Evolutionary conservation across 75 land plant genomes (phyloP), one percentile per base, ranked within the genome.

Genomic region (Cupressus sempervirens): DNA sequence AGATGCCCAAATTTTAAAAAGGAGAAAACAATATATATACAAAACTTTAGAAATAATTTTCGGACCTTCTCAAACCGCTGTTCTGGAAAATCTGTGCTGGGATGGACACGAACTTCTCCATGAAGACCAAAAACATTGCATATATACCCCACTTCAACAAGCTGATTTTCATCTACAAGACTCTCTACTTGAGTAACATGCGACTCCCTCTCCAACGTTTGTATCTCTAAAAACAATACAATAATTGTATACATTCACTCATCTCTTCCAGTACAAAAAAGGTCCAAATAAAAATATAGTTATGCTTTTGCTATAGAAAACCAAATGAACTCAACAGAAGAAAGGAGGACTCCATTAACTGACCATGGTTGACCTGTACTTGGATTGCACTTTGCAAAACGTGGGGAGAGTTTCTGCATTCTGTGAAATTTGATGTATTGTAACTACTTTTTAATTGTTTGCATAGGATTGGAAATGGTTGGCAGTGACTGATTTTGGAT

Each of bases 51-150:
- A 30, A 29, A 3, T 9, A 45, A 40, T 50, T 43, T 43, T 9
- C 34, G 38, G 89, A 93, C 99, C 96, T 85, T 86, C 23, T 88
- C 85, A 88, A 96, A 93, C 26, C 99, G 92, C 80, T 93, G 83
- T 76, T 93, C 93, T 34, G 96, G 98, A 89, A 97, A 97, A 86
- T 91, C 99, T 58, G 98, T 97, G 75, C 29, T 83, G 72, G 98
- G 89, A 50, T 88, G 90, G 7, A 97, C 93, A 13, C 89, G 91
- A 35, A 96, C 23, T 83, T 96, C 96, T n/a, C 99, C 99, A 80
- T 91, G 86, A 76, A 96, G 83, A 26, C 99, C 99, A 89, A 96
- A 98, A 29, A 88, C 92, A 48, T 86, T 88, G 80, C 82, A 83
- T 40, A 97, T 87, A 53, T 90, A 89, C 3, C 99, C 99, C 68